These are phyloP conservation scores for Calophaca sinica DNA, from an alignment of 306 rosid genomes.

Conservation along the genomic window DNA sequence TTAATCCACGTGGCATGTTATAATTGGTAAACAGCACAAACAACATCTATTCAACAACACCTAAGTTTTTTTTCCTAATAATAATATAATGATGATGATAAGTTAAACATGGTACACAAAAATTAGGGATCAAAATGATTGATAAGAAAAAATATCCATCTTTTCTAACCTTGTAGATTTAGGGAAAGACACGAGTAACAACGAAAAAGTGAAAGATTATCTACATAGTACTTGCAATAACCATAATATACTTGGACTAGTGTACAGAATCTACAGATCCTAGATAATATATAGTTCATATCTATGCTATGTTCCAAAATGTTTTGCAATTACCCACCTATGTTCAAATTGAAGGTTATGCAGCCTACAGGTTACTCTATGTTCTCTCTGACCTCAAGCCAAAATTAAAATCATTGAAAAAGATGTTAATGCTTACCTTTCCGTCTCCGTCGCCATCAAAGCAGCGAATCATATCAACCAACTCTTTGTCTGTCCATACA, in stretches of 20 bases:
- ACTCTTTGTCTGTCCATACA: slow-evolving; percentile 74
- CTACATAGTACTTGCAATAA: background rate
- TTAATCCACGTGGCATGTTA: no score
- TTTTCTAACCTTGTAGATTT: slow-evolving; percentile 8
- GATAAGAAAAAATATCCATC: background rate
- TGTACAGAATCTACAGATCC: background rate
- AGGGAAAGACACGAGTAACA: background rate
- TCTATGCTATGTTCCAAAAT: background rate
- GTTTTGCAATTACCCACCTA: no score
- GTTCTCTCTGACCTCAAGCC: background rate
- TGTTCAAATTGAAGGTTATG: background rate
- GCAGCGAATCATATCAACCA: slow-evolving; percentile 75
- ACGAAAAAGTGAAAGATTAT: background rate
- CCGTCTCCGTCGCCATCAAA: slow-evolving; percentile 85
- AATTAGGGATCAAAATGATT: background rate
- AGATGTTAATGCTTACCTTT: slow-evolving; percentile 56
- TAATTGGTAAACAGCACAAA: no score
- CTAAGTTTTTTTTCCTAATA: no score
- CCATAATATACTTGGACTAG: background rate
- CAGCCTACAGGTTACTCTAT: background rate
- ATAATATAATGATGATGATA: no score
- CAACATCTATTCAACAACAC: no score
- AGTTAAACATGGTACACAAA: background rate
- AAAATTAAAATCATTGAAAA: slow-evolving; percentile 20
- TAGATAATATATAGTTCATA: background rate